Percentiles rank a stretch among this genome's conserved stretches.
Conservation (phyloP, 2,329 filamentous ascomycete genomes). For the Colletotrichum theobromicola region DNA sequence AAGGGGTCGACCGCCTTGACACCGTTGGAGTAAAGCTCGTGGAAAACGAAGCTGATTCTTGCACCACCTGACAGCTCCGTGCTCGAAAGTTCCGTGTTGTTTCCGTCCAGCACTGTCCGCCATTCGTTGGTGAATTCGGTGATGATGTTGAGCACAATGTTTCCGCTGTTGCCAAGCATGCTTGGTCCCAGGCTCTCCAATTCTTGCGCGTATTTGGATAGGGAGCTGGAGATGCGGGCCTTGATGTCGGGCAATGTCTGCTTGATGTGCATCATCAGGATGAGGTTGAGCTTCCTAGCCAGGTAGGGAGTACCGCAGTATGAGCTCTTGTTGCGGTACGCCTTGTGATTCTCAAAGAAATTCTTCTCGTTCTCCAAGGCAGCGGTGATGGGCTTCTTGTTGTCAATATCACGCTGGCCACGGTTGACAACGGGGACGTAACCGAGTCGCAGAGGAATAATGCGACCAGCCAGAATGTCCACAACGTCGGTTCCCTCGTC, state of each 20-base stretch:
- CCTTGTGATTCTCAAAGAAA: conserved; percentile 98
- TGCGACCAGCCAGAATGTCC: conserved; percentile 95
- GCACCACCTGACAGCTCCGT: conserved; percentile 94
- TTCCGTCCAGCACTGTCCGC: conserved; percentile 93
- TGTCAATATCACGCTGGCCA: conserved; percentile 97
- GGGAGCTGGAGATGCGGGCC: conserved; percentile 88
- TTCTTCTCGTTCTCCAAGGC: conserved; percentile 93
- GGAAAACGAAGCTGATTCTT: conserved; percentile 98
- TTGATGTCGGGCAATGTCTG: conserved; percentile 99
- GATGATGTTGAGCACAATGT: conserved; percentile 98
- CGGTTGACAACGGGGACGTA: conserved; percentile 98
- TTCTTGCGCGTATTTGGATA: conserved; percentile 90
- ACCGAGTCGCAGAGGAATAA: conserved; percentile 92
- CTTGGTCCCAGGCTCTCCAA: conserved; percentile 86
- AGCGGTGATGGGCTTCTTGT: conserved; percentile 91
- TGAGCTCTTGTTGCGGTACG: conserved; percentile 96
- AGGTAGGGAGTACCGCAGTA: conserved; percentile 99
- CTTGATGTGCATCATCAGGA: conserved; percentile 99
- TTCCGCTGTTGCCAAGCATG: conserved; percentile 93
- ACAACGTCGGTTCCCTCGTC: conserved; percentile 98
- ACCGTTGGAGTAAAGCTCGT: conserved; percentile 97
- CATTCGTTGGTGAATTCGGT: conserved; percentile 99
- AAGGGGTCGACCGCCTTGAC: conserved; percentile 98
- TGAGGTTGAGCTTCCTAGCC: conserved; percentile 95
- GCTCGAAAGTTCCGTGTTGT: conserved; percentile 95